Conservation (phyloP, 2,329 filamentous ascomycete species). For the Dothiorella sarmentorum region DNA sequence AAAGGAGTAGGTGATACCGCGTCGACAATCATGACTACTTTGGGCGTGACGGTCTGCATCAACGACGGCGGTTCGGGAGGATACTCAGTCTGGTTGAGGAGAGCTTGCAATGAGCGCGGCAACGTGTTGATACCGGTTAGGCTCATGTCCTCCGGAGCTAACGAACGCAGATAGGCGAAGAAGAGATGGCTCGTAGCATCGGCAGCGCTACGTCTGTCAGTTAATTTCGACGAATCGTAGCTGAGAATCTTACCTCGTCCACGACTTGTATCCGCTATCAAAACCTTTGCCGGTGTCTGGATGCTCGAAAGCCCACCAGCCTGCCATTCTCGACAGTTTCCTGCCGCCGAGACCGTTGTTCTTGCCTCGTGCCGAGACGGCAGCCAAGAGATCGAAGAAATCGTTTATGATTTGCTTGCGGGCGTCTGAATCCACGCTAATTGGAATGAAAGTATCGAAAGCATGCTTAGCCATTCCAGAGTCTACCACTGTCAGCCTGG, state of each 20-base stretch:
- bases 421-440: slow-evolving; percentile 84
- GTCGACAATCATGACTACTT: slow-evolving; percentile 95
- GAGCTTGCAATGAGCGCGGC: slow-evolving; percentile 84
- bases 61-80: slow-evolving; percentile 76
- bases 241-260: slow-evolving; percentile 63
- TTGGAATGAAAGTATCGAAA: slow-evolving; percentile 92
- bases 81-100: slow-evolving; percentile 90
- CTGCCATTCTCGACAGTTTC: slow-evolving; percentile 90
- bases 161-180: slow-evolving; percentile 90
- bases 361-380: slow-evolving; percentile 89
- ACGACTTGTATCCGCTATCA: slow-evolving; percentile 87
- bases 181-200: slow-evolving; percentile 96
- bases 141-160: slow-evolving; percentile 73
- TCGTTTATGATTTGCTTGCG: slow-evolving; percentile 88
- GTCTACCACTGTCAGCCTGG: slow-evolving; percentile 53
- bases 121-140: slow-evolving; percentile 78
- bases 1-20: slow-evolving; percentile 93
- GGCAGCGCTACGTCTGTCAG: slow-evolving; percentile 62
- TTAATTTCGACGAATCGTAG: slow-evolving; percentile 25
- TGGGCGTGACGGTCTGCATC: slow-evolving; percentile 76
- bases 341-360: slow-evolving; percentile 87
- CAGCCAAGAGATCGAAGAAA: slow-evolving; percentile 90
- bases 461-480: slow-evolving; percentile 88
- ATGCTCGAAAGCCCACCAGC: slow-evolving; percentile 98
- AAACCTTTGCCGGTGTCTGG: slow-evolving; percentile 84